Evolutionary conservation across 345 rosid species (phyloP).

Genomic region (rapeseed (Brassica napus)): DNA sequence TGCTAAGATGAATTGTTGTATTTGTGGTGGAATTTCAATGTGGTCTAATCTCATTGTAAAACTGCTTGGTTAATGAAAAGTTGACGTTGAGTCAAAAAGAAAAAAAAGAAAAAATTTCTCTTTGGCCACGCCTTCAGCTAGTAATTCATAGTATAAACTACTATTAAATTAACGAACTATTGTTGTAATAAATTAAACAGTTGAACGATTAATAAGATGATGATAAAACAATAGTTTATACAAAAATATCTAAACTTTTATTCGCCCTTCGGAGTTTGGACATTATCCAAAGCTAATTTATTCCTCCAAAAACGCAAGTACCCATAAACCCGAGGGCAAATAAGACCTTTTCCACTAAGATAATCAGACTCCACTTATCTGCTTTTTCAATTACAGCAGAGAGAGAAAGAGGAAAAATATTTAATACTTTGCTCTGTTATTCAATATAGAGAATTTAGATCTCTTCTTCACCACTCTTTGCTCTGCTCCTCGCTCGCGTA

Average conservation of each 20-base stretch:
- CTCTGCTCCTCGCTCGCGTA: not conserved
- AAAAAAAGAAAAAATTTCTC: too few species aligned
- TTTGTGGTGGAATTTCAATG: not conserved
- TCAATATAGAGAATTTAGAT: constrained; percentile 25
- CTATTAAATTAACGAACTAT: not conserved
- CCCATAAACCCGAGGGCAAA: constrained; percentile 26
- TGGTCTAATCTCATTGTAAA: not conserved
- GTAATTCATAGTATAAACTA: not conserved
- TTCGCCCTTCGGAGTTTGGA: not conserved
- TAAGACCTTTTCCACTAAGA: constrained; percentile 10
- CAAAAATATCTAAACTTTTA: constrained; percentile 11
- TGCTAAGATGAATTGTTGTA: not conserved
- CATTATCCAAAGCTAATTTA: constrained; percentile 33
- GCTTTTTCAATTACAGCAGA: constrained; percentile 14
- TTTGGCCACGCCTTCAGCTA: not conserved
- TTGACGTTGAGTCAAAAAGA: too few species aligned
- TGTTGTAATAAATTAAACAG: not conserved
- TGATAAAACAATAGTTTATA: not conserved
- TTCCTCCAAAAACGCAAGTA: constrained; percentile 17
- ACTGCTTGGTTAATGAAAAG: too few species aligned
- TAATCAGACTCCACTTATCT: constrained; percentile 37
- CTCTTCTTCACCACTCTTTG: constrained; percentile 10
- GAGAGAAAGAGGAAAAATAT: not conserved
- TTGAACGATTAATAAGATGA: not conserved
- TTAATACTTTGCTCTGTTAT: constrained; percentile 4